Conservation (phyloP, 2,329 filamentous ascomycete genomes). For the Cladosporium halotolerans region DNA sequence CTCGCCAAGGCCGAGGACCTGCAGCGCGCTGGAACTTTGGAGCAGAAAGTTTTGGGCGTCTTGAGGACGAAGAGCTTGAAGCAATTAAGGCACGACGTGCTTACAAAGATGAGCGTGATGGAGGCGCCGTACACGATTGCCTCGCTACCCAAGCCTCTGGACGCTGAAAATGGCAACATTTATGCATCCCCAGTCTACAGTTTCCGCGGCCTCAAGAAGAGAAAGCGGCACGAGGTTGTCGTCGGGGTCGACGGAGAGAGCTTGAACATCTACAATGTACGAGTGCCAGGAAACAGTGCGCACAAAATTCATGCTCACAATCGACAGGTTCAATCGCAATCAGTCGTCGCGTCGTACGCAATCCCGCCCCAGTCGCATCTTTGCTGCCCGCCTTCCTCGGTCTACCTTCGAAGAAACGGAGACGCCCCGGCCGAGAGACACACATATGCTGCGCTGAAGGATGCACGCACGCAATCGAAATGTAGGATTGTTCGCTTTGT, state of each 20-base stretch:
- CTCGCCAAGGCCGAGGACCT: neutral
- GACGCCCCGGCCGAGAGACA: conserved; percentile 43
- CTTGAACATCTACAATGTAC: conserved; percentile 57
- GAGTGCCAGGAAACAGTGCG: conserved; percentile 1
- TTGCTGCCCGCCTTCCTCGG: conserved; percentile 52
- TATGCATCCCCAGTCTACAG: conserved; percentile 46
- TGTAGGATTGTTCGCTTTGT: conserved; percentile 49
- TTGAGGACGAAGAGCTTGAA: conserved; percentile 3
- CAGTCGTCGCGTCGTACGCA: conserved; percentile 55
- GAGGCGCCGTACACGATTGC: conserved; percentile 37
- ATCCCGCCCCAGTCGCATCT: conserved; percentile 55
- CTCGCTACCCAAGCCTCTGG: conserved; percentile 38
- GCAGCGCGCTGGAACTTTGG: neutral
- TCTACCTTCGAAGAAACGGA: conserved; percentile 45
- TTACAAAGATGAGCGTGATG: conserved; percentile 11
- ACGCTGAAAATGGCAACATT: conserved; percentile 34
- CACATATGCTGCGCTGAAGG: conserved; percentile 50
- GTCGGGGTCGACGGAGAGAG: conserved; percentile 56
- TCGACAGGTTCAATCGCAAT: conserved; percentile 53
- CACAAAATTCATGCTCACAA: conserved; percentile 13
- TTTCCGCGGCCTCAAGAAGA: conserved; percentile 50
- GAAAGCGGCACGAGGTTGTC: conserved; percentile 57
- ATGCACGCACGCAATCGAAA: conserved; percentile 41
- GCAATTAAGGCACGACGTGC: neutral
- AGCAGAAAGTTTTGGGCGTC: conserved; percentile 7